Percentiles rank a stretch among this genome's conserved stretches.
Conservation (phyloP, 2,329 filamentous ascomycete genomes). For the Sordariomycetes sp. region DNA sequence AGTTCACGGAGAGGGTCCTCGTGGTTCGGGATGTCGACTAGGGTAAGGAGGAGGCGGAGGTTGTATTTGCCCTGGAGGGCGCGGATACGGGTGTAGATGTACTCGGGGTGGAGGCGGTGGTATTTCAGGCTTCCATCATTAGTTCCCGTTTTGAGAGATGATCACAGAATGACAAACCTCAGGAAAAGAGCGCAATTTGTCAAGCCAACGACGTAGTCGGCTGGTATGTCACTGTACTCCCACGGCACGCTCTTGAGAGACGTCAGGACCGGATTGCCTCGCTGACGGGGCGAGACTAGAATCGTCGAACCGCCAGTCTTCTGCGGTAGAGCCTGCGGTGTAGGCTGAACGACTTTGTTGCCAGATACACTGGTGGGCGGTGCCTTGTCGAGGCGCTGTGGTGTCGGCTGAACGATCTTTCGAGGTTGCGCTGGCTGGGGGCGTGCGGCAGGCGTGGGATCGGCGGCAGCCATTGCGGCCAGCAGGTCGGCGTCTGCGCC, state of each 20-base stretch:
- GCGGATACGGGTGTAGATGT: slow-evolving; percentile 89
- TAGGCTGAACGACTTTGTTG: slow-evolving; percentile 69
- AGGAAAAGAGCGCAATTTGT: slow-evolving; percentile 91
- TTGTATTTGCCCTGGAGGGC: slow-evolving; percentile 78
- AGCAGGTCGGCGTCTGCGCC: slow-evolving; percentile 48
- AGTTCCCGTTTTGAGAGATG: neutral
- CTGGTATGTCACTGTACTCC: slow-evolving; percentile 96
- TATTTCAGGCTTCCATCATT: slow-evolving; percentile 85
- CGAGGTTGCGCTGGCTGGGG: slow-evolving; percentile 25
- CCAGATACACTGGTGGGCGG: slow-evolving; percentile 21
- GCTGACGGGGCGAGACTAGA: slow-evolving; percentile 83
- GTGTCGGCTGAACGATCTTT: slow-evolving; percentile 35
- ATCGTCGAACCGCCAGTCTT: slow-evolving; percentile 63
- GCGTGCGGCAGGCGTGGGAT: slow-evolving; percentile 17
- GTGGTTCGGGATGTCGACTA: slow-evolving; percentile 94
- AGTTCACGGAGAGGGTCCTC: slow-evolving; percentile 84
- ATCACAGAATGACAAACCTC: slow-evolving; percentile 28
- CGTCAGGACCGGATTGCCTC: slow-evolving; percentile 87
- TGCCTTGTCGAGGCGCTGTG: slow-evolving; percentile 46
- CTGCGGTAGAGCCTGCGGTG: slow-evolving; percentile 72
- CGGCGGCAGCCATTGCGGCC: slow-evolving; percentile 43
- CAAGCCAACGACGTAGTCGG: slow-evolving; percentile 80
- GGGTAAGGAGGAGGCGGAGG: slow-evolving; percentile 74
- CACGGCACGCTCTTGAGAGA: slow-evolving; percentile 75
- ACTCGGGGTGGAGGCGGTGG: slow-evolving; percentile 93